Base-by-base conservation (phyloP, 2,329 filamentous ascomycete genomes). In the Ampelomyces quisqualis region DNA sequence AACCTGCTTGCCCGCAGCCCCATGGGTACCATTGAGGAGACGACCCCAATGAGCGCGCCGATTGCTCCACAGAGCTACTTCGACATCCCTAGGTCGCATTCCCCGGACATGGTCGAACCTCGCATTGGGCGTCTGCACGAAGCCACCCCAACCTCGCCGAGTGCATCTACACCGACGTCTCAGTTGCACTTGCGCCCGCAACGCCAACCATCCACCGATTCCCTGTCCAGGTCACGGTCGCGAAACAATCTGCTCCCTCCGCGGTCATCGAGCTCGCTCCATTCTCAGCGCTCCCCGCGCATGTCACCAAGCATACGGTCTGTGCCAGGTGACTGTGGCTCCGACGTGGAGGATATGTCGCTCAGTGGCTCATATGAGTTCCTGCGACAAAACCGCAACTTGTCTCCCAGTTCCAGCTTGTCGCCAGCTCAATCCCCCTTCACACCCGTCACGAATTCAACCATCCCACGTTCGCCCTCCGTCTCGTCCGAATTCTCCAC, bases 401-500 rank as follows among this genome's bases (percentile, higher is more conserved):
- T 90, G 34, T 95, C 90, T 1, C 79, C 81, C 11, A 84, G 85
- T 52, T 90, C 80, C 51, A 78, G 74, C 33, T 67, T 81, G 21
- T 84, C 81, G 2, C 68, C 76, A 47, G 74, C 79, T 6, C 75
- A 79, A 34, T 84, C 82, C 15, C 82, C 82, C 32, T 74, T 80
- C 47, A 85, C 86, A 17, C 84, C 85, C 2, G 77, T 75, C 36
- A 69, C 78, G 43, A 76, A 79, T 11, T 75, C 81, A 1, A 49
- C 55, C 7, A 51, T 84, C 56, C 80, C 82, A 43, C 80, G 90
- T 58, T 95, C 90, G 1, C 89, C 90, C 2, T 97, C 93, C 0
- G 78, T 88, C 24, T 84, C 83, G 47, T 97, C 91, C 1, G 88
- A 95, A 47, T 80, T 81, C 35, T 95, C 90, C 2, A 77, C 78